phyloP scores from a whole-genome alignment of 192 early-diverging fungal species.

The Piromyces finnis region DNA sequence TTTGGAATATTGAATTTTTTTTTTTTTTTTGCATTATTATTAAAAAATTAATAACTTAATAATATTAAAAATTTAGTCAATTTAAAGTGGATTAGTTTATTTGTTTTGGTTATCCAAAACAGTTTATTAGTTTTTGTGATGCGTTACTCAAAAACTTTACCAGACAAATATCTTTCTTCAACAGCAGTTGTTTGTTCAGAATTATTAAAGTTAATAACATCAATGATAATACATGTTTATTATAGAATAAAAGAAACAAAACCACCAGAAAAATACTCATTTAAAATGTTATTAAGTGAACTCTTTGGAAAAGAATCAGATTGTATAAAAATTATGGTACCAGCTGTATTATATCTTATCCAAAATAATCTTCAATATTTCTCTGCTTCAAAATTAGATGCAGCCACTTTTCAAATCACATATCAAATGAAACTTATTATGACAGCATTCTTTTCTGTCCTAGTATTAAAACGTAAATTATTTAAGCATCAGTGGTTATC shows the following conservation, averaged over 20 bases:
- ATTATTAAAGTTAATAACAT: constrained; percentile 57
- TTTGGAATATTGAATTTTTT: too few relatives aligned
- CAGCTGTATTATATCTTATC: constrained; percentile 72
- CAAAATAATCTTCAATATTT: constrained; percentile 95
- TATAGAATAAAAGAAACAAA: too few relatives aligned
- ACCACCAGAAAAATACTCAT: too few relatives aligned
- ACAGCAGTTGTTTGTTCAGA: constrained; percentile 87
- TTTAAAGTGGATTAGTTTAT: too few relatives aligned
- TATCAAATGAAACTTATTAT: constrained; percentile 97
- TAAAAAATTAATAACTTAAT: too few relatives aligned
- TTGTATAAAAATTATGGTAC: constrained; percentile 68
- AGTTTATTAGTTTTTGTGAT: constrained; percentile 52
- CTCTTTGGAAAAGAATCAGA: constrained; percentile 30
- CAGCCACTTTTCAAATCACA: constrained; percentile 89
- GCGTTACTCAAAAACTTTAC: constrained; percentile 56
- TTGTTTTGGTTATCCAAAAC: too few relatives aligned
- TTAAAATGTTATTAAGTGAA: constrained; percentile 9
- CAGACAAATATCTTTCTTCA: constrained; percentile 51
- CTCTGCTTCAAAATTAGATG: constrained; percentile 68
- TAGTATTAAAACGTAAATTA: constrained; percentile 54
- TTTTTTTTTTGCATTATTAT: too few relatives aligned
- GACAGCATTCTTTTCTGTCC: constrained; percentile 80
- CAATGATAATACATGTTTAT: constrained; percentile 8
- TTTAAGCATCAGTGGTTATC: constrained; percentile 59
- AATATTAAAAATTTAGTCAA: too few relatives aligned